Evolutionary conservation across 768 basidiomycete genomes (phyloP), one percentile per base, ranked within the genome.

Genomic region (Leccinum longicurvipes): DNA sequence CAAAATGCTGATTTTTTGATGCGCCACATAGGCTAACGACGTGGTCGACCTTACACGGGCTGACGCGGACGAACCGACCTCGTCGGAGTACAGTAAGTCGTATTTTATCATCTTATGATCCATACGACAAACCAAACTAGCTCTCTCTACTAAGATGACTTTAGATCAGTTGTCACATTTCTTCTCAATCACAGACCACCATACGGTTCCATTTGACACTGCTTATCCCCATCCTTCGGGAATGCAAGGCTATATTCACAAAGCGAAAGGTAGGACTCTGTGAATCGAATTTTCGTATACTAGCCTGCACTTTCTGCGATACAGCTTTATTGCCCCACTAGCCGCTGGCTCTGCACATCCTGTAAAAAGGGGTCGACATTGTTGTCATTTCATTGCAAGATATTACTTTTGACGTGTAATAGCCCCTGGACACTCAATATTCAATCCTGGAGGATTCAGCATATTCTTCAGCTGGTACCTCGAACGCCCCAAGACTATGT

Each of bases 301-400:
- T n/a, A n/a, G 9, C 27, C 19, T 25, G 2, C 6, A 44, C 21
- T n/a, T 50, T 45, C 45, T 42, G 15, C 3, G 6, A 10, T 29
- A 31, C 60, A 56, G 60, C 51, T 32, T 57, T 36, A 36, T 50
- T 39, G 23, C 34, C 28, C 60, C 56, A 28, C 23, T 7, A 1
- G 27, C 32, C 8, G 12, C 31, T n/a, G 28, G 29, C 29, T 4
- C 29, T 31, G 7, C 12, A n/a, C 7, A 34, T 36, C 17, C 24
- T 47, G 25, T 15, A 42, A 15, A 36, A 24, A 21, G 2, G 12
- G 12, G 14, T 41, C 45, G 17, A 3, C 21, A 24, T 39, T 12
- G 29, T 3, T 6, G 19, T 48, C 23, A 11, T 32, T 46, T 25
- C 12, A 11, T 48, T 36, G 21, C 23, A 31, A 21, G 17, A 29